Conservation (phyloP, 345 rosid genomes). For the Brassica nigra region DNA sequence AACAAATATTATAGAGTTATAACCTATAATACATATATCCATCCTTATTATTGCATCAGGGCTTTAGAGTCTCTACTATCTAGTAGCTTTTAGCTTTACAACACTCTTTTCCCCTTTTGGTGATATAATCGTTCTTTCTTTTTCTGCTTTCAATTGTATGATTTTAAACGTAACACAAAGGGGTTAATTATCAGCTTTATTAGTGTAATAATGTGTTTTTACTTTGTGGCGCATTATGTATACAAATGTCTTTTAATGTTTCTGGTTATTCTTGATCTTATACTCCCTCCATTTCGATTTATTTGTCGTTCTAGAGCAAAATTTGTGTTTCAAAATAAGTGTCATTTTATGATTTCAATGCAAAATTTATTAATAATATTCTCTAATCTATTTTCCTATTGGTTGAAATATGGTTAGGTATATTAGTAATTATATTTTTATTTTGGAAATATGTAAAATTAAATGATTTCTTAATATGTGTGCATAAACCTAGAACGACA, state of each 20-base stretch:
- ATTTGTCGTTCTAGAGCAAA: no score
- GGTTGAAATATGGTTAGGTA: no score
- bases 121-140: neutral
- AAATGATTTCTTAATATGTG: no score
- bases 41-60: slow-evolving; percentile 30
- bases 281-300: neutral
- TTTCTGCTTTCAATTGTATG: slow-evolving; percentile 10
- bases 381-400: no score
- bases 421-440: no score
- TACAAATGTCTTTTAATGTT: neutral
- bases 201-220: slow-evolving; percentile 9
- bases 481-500: no score
- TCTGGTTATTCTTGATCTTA: neutral
- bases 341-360: neutral
- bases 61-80: slow-evolving; percentile 38
- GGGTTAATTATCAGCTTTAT: neutral
- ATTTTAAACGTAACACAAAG: slow-evolving; percentile 23
- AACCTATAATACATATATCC: slow-evolving; percentile 19
- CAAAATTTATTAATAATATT: no score
- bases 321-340: neutral
- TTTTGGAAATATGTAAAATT: no score
- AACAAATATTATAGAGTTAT: slow-evolving; percentile 30
- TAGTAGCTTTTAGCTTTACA: slow-evolving; percentile 38
- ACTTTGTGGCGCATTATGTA: slow-evolving; percentile 25
- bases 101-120: slow-evolving; percentile 38